These are phyloP conservation scores for Lophiotrema nucula DNA, from an alignment of 495 filamentous ascomycete genomes.

Conservation along the genomic window DNA sequence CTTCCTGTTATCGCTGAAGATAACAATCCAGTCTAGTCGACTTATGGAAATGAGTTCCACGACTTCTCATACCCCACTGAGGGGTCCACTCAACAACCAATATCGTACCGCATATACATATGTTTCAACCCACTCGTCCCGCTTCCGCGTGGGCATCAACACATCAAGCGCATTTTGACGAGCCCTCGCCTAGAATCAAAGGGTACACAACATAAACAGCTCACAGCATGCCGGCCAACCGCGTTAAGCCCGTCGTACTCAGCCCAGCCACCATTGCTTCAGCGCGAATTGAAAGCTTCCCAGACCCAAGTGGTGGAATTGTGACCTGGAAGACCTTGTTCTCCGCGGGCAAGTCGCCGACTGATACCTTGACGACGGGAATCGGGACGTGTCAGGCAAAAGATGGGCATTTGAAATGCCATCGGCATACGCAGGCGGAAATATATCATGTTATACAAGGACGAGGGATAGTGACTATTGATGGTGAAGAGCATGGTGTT, in stretches of 20 bases:
- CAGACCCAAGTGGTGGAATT: background rate
- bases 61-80: too few relatives aligned
- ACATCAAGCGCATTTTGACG: too few relatives aligned
- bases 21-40: too few relatives aligned
- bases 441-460: conserved; percentile 13
- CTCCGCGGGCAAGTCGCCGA: background rate
- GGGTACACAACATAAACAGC: too few relatives aligned
- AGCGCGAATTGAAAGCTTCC: background rate
- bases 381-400: conserved; percentile 7
- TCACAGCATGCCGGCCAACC: background rate
- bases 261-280: background rate
- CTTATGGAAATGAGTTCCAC: too few relatives aligned
- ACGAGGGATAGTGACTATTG: conserved; percentile 1
- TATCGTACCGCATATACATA: too few relatives aligned
- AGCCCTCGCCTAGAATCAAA: too few relatives aligned
- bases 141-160: too few relatives aligned
- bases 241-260: conserved; percentile 6
- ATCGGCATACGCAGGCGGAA: conserved; percentile 17
- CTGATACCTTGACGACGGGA: conserved; percentile 12
- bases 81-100: too few relatives aligned
- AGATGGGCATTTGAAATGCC: conserved; percentile 10
- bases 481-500: conserved; percentile 14
- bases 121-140: too few relatives aligned
- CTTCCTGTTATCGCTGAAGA: too few relatives aligned
- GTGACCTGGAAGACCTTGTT: conserved; percentile 20